Conservation (phyloP, 169 alveolate genomes). For the Plasmodium chabaudi region DNA sequence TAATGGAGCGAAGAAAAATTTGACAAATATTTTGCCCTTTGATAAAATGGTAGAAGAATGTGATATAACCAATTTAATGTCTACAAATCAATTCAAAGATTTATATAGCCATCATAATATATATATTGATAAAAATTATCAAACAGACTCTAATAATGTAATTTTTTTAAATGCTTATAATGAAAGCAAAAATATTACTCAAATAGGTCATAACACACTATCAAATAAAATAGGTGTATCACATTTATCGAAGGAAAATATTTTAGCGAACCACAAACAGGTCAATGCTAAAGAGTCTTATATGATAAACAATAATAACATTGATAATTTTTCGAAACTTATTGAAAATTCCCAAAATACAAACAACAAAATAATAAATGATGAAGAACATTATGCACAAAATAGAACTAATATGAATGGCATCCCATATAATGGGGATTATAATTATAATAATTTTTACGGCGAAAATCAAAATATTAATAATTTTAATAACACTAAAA, state of each 20-base stretch:
- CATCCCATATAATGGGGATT: too few species aligned
- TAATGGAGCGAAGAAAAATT: conserved; percentile 13
- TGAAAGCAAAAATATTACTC: background rate
- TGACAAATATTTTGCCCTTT: conserved; percentile 47
- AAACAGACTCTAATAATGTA: background rate
- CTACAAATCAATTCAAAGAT: conserved; percentile 28
- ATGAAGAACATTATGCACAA: background rate
- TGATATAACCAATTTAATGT: conserved; percentile 7
- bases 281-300: too few species aligned
- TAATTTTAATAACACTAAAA: background rate
- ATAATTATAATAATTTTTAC: background rate
- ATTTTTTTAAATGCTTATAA: conserved; percentile 3
- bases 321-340: too few species aligned
- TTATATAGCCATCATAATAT: conserved; percentile 58
- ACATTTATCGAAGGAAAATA: conserved; percentile 6
- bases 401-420: background rate
- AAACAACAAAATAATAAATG: background rate
- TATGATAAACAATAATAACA: too few species aligned
- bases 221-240: background rate
- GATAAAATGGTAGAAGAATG: conserved; percentile 47
- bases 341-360: too few species aligned
- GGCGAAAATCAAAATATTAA: background rate
- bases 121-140: conserved; percentile 29
- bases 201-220: background rate
- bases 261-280: too few species aligned